Evolutionary conservation across 2,329 filamentous ascomycete species (phyloP).

Genomic region (Lachnellula hyalina): DNA sequence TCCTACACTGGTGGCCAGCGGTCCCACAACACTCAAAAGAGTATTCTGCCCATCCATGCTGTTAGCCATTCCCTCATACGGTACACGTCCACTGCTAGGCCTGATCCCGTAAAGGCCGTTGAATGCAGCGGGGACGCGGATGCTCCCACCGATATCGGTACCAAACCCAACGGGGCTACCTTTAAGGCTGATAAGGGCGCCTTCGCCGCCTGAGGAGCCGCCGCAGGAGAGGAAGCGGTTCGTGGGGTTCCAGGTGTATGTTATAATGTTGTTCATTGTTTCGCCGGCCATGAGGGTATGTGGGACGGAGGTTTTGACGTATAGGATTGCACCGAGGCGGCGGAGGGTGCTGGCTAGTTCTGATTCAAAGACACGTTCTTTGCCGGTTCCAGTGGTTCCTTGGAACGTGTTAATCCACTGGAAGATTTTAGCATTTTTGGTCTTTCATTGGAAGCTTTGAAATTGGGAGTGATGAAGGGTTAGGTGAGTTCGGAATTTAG

Average conservation of each 20-base stretch:
- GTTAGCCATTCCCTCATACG: slow-evolving; percentile 55
- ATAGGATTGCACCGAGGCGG: slow-evolving; percentile 36
- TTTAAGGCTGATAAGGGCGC: slow-evolving; percentile 29
- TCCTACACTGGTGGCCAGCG: slow-evolving; percentile 51
- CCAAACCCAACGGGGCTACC: slow-evolving; percentile 30
- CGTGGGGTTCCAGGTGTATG: slow-evolving; percentile 33
- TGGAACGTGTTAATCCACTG: slow-evolving; percentile 57
- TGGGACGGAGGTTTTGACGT: slow-evolving; percentile 37
- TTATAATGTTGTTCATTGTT: slow-evolving; percentile 42
- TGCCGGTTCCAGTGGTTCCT: slow-evolving; percentile 45
- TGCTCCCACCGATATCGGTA: slow-evolving; percentile 30
- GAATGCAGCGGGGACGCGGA: slow-evolving; percentile 35
- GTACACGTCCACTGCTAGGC: slow-evolving; percentile 34
- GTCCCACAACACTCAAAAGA: slow-evolving; percentile 58
- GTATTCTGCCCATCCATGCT: slow-evolving; percentile 55
- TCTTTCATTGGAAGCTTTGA: not conserved
- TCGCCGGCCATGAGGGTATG: slow-evolving; percentile 35
- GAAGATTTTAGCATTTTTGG: not conserved
- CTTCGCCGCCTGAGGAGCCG: slow-evolving; percentile 31
- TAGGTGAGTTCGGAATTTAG: not conserved
- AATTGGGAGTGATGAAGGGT: not conserved
- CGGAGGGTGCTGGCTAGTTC: slow-evolving; percentile 36
- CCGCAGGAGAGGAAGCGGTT: slow-evolving; percentile 27
- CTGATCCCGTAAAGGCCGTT: slow-evolving; percentile 36
- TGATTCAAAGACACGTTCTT: slow-evolving; percentile 48